Conservation (phyloP, 805 yeast species). For the Pichia sporocuriosa region DNA sequence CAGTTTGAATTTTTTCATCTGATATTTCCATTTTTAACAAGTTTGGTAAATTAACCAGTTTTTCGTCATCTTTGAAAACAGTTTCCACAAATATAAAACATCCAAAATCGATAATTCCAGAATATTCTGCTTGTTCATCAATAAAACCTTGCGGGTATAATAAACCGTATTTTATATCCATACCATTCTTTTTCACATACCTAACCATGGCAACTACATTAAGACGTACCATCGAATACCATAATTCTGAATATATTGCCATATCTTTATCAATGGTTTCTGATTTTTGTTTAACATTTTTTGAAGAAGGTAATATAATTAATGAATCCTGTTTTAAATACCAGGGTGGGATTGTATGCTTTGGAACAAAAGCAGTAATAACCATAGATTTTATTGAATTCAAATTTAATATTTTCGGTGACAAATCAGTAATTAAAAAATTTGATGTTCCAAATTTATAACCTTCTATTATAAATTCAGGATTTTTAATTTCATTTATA, state of each 20-base stretch:
- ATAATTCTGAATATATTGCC: conserved; percentile 39
- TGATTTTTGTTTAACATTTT: conserved; percentile 8
- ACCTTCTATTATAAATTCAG: conserved; percentile 33
- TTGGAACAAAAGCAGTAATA: conserved; percentile 51
- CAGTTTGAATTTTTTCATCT: conserved; percentile 36
- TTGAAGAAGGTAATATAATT: conserved; percentile 32
- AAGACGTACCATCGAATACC: conserved; percentile 44
- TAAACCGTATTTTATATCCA: conserved; percentile 18
- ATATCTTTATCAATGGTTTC: conserved; percentile 27
- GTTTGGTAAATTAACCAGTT: conserved; percentile 33
- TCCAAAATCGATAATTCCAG: conserved; percentile 20
- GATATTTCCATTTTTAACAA: conserved; percentile 30
- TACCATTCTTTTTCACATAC: conserved; percentile 43
- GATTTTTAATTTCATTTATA: conserved; percentile 29
- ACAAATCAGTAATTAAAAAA: conserved; percentile 44
- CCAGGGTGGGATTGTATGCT: conserved; percentile 47
- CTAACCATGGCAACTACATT: conserved; percentile 54
- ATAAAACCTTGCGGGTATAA: conserved; percentile 19
- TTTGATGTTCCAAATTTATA: conserved; percentile 60
- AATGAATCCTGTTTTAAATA: conserved; percentile 53
- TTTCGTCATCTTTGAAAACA: conserved; percentile 71
- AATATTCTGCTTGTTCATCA: conserved; percentile 17
- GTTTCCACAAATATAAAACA: conserved; percentile 47
- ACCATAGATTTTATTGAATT: conserved; percentile 48
- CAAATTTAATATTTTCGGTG: conserved; percentile 32